Percentiles rank a stretch among this genome's conserved stretches.
Evolutionary conservation across 768 basidiomycete genomes (phyloP).

Genomic region (Paxillus rubicundulus): DNA sequence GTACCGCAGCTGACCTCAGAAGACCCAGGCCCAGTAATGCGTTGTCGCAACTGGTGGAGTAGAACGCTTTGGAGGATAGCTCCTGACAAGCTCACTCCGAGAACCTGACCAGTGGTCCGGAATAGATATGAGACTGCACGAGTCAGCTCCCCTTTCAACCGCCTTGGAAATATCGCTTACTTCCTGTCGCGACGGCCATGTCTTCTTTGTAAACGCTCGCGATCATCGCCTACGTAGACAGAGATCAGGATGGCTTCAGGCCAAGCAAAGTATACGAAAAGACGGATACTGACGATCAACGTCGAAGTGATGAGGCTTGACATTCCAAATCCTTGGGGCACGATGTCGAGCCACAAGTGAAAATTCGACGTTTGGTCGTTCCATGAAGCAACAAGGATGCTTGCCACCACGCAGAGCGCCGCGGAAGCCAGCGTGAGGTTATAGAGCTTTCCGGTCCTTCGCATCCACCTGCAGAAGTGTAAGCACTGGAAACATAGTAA

Average conservation of each 20-base stretch:
- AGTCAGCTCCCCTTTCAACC: slow-evolving; percentile 7
- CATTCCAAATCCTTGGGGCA: slow-evolving; percentile 83
- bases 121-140: slow-evolving; percentile 85
- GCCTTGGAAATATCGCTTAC: slow-evolving; percentile 46
- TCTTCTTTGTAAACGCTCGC: slow-evolving; percentile 76
- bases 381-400: slow-evolving; percentile 64
- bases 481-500: slow-evolving; percentile 3
- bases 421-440: slow-evolving; percentile 66
- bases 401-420: slow-evolving; percentile 57
- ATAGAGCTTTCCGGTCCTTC: slow-evolving; percentile 83
- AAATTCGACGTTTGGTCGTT: slow-evolving; percentile 53
- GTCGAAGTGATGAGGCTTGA: slow-evolving; percentile 84
- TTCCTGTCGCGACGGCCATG: slow-evolving; percentile 86
- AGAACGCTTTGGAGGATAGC: slow-evolving; percentile 83
- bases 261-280: slow-evolving; percentile 7
- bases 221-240: slow-evolving; percentile 71
- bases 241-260: slow-evolving; percentile 3
- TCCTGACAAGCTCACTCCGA: slow-evolving; percentile 88
- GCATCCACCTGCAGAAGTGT: slow-evolving; percentile 64
- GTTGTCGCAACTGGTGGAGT: slow-evolving; percentile 59
- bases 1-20: slow-evolving; percentile 53
- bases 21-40: slow-evolving; percentile 76
- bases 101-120: slow-evolving; percentile 90
- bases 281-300: slow-evolving; percentile 59
- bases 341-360: slow-evolving; percentile 75